Base-by-base conservation (phyloP, 495 filamentous ascomycete genomes). In the Astrothelium subdiscretum region DNA sequence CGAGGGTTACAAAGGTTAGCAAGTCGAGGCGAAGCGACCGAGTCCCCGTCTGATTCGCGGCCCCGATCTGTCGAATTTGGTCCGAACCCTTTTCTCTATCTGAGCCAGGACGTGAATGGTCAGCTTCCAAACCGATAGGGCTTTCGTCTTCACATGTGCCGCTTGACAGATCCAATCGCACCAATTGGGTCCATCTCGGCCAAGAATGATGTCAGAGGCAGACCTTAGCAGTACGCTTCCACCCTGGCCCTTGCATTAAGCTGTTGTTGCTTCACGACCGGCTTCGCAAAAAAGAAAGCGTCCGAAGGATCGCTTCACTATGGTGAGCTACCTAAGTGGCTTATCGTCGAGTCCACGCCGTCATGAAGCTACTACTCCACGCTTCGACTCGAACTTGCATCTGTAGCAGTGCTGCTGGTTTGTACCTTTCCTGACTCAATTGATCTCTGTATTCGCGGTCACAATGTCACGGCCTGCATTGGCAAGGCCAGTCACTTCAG, bases 191-290 rank as follows among this genome's bases (percentile, higher is more conserved):
- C 22, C 87, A 31, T 89, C 90, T 10, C 94, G 76, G 5, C 89
- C 89, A 24, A 86, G 89, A 48, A 89, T 85, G 62, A 95, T 83
- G 62, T 90, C 90, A 31, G 90, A 94, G 11, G 87, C 87, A 58
- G 24, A 26, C 3, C 48, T 54, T 10, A 4, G n/a, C n/a, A n/a
- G n/a, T n/a, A n/a, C n/a, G n/a, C n/a, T n/a, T n/a, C 5, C n/a
- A 29, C 22, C 3, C 20, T 29, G 2, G 24, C 48, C 48, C 48
- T 54, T 24, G 48, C 48, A 54, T 3, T n/a, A n/a, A n/a, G n/a
- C n/a, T 54, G n/a, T 54, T 29, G 48, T 20, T 54, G 24, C 48
- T n/a, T 26, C n/a, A 29, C 10, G 10, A 5, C 20, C 48, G 24
- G 3, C n/a, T 15, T 29, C 10, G 11, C n/a, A 48, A 48, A 12